Evolutionary conservation across 768 basidiomycete species (phyloP).

Genomic region (Chiua virens): DNA sequence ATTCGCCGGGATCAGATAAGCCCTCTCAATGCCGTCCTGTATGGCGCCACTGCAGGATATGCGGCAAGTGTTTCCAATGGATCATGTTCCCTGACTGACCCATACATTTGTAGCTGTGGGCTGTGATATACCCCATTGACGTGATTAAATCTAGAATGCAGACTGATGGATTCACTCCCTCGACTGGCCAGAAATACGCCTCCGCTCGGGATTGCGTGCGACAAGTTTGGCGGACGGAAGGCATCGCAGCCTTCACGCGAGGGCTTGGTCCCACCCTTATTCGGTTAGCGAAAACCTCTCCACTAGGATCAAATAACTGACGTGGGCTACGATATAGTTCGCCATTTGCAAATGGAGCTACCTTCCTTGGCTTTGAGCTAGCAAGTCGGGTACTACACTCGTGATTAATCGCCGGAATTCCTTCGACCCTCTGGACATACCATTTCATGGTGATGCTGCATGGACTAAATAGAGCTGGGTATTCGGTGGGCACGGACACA

Average conservation of each 20-base stretch:
- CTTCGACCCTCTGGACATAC: background rate
- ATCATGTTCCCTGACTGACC: constrained; percentile 8
- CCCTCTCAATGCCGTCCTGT: constrained; percentile 76
- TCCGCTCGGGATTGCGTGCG: constrained; percentile 82
- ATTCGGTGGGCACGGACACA: background rate
- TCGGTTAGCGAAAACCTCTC: constrained; percentile 51
- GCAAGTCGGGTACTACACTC: constrained; percentile 70
- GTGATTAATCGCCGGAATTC: constrained; percentile 6
- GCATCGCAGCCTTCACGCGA: constrained; percentile 81
- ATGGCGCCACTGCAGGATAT: constrained; percentile 91
- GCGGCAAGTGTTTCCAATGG: constrained; percentile 53
- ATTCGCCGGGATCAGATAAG: constrained; percentile 76
- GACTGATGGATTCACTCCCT: constrained; percentile 81
- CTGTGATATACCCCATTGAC: constrained; percentile 93
- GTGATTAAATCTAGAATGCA: constrained; percentile 97
- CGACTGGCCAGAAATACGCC: constrained; percentile 78
- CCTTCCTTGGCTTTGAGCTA: constrained; percentile 95
- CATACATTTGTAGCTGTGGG: constrained; percentile 63
- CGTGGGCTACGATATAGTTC: constrained; percentile 50
- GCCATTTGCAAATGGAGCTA: constrained; percentile 95
- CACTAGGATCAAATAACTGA: constrained; percentile 7
- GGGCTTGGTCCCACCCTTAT: constrained; percentile 93
- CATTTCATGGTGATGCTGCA: background rate
- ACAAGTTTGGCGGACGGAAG: constrained; percentile 82
- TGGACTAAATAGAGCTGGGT: background rate